phyloP scores from a whole-genome alignment of 2,329 filamentous ascomycete species.

The Aspergillus felis region DNA sequence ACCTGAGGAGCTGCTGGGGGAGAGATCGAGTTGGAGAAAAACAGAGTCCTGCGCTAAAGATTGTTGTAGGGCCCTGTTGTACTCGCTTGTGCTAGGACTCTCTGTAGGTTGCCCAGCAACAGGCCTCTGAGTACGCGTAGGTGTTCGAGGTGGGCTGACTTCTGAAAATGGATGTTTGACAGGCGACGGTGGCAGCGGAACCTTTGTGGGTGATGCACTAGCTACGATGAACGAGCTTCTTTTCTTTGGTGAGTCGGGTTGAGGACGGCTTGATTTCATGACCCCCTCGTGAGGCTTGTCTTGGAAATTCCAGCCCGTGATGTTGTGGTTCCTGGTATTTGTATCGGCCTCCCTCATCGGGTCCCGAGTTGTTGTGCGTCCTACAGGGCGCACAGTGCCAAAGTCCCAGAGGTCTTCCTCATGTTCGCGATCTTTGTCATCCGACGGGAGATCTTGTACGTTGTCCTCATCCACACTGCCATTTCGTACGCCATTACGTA shows the following conservation, averaged over 20 bases:
- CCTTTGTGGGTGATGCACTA: constrained; percentile 54
- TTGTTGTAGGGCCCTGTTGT: constrained; percentile 40
- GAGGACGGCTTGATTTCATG: constrained; percentile 39
- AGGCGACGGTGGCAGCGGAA: constrained; percentile 59
- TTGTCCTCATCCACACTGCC: constrained; percentile 62
- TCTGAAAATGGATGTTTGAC: constrained; percentile 52
- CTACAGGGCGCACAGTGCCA: constrained; percentile 84
- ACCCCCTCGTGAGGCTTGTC: constrained; percentile 24
- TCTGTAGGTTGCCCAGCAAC: constrained; percentile 27
- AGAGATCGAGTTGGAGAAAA: constrained; percentile 35
- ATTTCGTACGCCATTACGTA: constrained; percentile 67
- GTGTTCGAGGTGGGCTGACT: constrained; percentile 43
- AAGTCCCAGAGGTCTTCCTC: constrained; percentile 93
- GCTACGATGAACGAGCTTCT: constrained; percentile 34
- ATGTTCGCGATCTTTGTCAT: constrained; percentile 49
- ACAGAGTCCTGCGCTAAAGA: constrained; percentile 40
- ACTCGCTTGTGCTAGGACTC: constrained; percentile 37
- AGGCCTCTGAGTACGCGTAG: constrained; percentile 44
- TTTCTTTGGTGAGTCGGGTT: constrained; percentile 57
- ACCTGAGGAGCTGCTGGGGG: constrained; percentile 16
- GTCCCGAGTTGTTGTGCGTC: constrained; percentile 61
- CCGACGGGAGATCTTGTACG: constrained; percentile 36
- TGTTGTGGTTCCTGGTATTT: constrained; percentile 62
- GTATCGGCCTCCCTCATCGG: constrained; percentile 76
- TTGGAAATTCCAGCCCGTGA: constrained; percentile 29